A percentile compares a stretch with the other conserved stretches of the same genome.
Evolutionary conservation across 345 rosid species (phyloP).

Genomic region (Durio zibethinus): DNA sequence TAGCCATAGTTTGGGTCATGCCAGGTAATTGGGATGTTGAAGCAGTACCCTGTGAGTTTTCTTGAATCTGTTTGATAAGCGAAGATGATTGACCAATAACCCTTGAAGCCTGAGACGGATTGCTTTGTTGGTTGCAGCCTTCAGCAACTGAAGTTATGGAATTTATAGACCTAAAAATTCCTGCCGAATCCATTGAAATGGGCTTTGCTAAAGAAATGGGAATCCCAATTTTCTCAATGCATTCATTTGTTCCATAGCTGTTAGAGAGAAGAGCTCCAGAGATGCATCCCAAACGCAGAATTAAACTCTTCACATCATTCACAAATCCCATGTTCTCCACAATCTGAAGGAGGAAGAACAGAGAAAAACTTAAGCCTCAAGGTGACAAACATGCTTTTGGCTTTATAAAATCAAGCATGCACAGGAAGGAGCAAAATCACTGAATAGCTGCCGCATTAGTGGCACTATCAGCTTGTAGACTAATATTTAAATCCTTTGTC

Average conservation of each 20-base stretch:
- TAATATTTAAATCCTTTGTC: not conserved
- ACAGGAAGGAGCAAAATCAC: not conserved
- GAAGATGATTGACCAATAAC: slow-evolving; percentile 25
- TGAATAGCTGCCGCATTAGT: not conserved
- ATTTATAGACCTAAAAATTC: slow-evolving; percentile 30
- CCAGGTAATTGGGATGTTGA: slow-evolving; percentile 22
- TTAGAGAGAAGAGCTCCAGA: slow-evolving; percentile 73
- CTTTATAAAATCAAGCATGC: not conserved
- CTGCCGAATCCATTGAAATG: slow-evolving; percentile 23
- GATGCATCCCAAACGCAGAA: slow-evolving; percentile 70
- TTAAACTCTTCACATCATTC: slow-evolving; percentile 64
- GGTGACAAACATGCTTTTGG: not conserved
- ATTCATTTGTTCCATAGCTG: slow-evolving; percentile 36
- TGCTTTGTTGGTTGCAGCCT: slow-evolving; percentile 41
- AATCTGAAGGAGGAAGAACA: slow-evolving; percentile 50
- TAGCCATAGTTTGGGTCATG: slow-evolving; percentile 13
- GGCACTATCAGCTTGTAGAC: not conserved
- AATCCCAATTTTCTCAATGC: slow-evolving; percentile 37
- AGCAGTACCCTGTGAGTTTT: slow-evolving; percentile 20
- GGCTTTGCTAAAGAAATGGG: slow-evolving; percentile 45
- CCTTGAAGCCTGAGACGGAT: slow-evolving; percentile 32
- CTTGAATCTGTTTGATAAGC: slow-evolving; percentile 22
- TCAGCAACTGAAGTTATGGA: slow-evolving; percentile 30
- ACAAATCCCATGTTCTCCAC: slow-evolving; percentile 78
- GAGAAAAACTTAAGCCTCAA: slow-evolving; percentile 7